phyloP scores from a whole-genome alignment of 2,329 filamentous ascomycete genomes.

The Calonectria crousiana region DNA sequence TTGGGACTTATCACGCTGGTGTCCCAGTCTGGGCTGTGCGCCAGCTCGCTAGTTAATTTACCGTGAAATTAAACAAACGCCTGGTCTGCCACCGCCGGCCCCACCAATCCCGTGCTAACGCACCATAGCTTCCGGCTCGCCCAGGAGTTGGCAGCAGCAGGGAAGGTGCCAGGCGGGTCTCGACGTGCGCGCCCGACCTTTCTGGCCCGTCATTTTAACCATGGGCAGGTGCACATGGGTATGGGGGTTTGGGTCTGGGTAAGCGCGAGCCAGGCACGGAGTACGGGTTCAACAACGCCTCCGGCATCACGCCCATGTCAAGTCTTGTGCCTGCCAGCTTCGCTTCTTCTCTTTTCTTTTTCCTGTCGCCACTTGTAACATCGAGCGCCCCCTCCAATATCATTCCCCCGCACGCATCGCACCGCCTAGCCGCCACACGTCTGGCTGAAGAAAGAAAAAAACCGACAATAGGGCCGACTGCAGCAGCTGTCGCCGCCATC shows the following conservation, averaged over 20 bases:
- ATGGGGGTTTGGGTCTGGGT: neutral
- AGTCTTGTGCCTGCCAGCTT: neutral
- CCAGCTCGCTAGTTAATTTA: constrained; percentile 8
- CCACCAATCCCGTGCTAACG: constrained; percentile 7
- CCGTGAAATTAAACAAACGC: constrained; percentile 16
- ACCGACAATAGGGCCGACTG: neutral
- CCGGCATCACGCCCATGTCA: neutral
- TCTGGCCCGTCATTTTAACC: constrained; percentile 3
- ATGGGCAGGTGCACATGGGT: neutral
- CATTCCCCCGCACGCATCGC: neutral
- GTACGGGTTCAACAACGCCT: neutral
- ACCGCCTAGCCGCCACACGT: neutral
- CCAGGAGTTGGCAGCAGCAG: neutral
- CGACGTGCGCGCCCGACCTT: neutral
- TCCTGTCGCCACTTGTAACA: neutral
- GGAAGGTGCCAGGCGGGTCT: constrained; percentile 2
- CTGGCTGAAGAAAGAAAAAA: neutral
- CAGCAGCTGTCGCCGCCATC: neutral
- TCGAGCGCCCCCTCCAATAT: neutral
- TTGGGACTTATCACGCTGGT: neutral
- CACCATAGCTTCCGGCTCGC: neutral
- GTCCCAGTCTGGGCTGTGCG: neutral
- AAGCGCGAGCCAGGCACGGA: neutral
- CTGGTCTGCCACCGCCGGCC: constrained; percentile 1
- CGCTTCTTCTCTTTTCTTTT: neutral